phyloP scores from a whole-genome alignment of 1,284 basidiomycete genomes.

The Phlebopus sp. region DNA sequence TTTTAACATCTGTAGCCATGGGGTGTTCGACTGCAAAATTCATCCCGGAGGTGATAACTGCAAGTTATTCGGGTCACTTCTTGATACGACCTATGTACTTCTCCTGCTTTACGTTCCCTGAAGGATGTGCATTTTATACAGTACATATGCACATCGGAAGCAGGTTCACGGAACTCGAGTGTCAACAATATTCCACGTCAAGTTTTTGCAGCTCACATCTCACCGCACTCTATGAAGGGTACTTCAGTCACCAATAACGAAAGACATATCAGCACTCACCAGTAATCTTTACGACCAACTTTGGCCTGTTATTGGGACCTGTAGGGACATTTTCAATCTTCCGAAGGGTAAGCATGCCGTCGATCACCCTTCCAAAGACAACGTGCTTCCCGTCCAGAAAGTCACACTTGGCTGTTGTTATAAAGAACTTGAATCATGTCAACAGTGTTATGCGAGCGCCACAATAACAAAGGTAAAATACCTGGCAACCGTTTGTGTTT shows the following conservation, averaged over 20 bases:
- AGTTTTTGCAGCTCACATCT: slow-evolving; percentile 21
- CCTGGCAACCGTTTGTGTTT: slow-evolving; percentile 91
- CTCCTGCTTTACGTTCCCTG: too few relatives aligned
- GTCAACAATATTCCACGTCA: too few relatives aligned
- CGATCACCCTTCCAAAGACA: slow-evolving; percentile 88
- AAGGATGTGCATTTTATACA: too few relatives aligned
- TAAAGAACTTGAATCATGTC: slow-evolving; percentile 76
- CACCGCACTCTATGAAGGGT: slow-evolving; percentile 27
- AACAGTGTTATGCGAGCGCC: slow-evolving; percentile 1
- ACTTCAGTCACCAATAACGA: neutral
- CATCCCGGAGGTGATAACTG: too few relatives aligned
- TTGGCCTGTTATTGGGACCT: slow-evolving; percentile 83
- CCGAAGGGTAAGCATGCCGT: slow-evolving; percentile 85
- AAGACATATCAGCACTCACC: slow-evolving; percentile 45
- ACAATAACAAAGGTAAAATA: slow-evolving; percentile 26
- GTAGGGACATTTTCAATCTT: slow-evolving; percentile 96
- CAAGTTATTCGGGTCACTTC: too few relatives aligned
- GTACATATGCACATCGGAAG: too few relatives aligned
- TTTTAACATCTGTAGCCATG: too few relatives aligned
- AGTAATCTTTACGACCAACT: slow-evolving; percentile 79
- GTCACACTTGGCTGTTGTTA: slow-evolving; percentile 91
- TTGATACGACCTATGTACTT: too few relatives aligned
- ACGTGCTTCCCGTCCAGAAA: slow-evolving; percentile 95
- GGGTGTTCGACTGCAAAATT: too few relatives aligned
- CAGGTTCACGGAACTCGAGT: too few relatives aligned